Evolutionary conservation across 2,329 filamentous ascomycete species (phyloP), one percentile per base, ranked within the genome.

Genomic region (Fusarium proliferatum): DNA sequence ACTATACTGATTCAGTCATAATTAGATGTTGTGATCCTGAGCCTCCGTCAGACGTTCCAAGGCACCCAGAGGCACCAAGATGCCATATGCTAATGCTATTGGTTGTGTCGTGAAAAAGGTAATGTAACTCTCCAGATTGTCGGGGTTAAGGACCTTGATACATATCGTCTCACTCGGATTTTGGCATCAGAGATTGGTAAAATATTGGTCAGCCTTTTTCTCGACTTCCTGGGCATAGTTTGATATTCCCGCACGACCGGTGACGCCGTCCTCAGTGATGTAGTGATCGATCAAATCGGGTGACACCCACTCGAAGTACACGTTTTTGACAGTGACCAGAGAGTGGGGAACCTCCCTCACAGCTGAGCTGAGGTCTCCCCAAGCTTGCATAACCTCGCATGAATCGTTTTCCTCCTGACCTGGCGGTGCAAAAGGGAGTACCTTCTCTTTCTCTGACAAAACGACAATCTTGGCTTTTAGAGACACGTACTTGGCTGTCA

Each of bases 261-360:
- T 84, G 34, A 85, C 75, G 1, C 89, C 89, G 9, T 86, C 80
- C 60, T 92, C 88, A 6, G 86, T 88, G 38, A 90, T 79, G 74
- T 89, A 91, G 1, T 80, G 79, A 74, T 90, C 85, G 10, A 91
- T 81, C 46, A 90, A 76, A 13, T 76, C 64, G 1, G 85, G 77
- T 4, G 87, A 84, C 46, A 91, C 83, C 89, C 88, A 91, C 80
- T 92, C 89, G 55, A 91, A 91, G 67, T 89, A 90, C n/a, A 87
- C 76, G 73, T 88, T 88, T 45, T 79, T 83, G 56, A 88, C 81
- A 21, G 73, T 67, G 17, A 86, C 71, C n/a, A 71, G 68, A 6
- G 41, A 41, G 33, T 33, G 39, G 23, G 51, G 48, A 10, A 26
- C 36, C 13, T 56, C 19, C 17, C 48, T 28, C 21, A 48, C 28